Evolutionary conservation across 2,329 filamentous ascomycete species (phyloP), one percentile per base, ranked within the genome.

Genomic region (Epichloe typhina): DNA sequence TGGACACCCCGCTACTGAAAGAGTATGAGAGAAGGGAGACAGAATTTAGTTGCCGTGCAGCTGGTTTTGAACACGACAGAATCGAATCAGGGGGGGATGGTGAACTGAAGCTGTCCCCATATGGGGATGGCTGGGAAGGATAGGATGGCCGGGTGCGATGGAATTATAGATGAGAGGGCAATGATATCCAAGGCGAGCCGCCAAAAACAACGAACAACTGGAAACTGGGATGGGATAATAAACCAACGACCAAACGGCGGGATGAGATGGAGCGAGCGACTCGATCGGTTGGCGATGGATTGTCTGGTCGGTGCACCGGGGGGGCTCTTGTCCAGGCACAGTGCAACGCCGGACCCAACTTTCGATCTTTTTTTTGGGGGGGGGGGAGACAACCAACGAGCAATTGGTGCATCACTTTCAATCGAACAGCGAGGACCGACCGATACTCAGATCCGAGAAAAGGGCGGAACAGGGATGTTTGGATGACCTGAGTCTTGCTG

Each of bases 391-490:
- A 47, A 50, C 47, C 38, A 50, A 47, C 47, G 37, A 44, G 47
- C 51, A 40, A 43, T 43, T 36, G 42, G 51, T 50, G 47, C 21
- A 52, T 23, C 46, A 38, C 26, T 19, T 19, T 21, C 46, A 38
- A 39, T 43, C 17, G 5, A 26, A 42, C 38, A 37, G 49, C 37
- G 42, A 46, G 36, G 21, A 26, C 49, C 49, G 26, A 31, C 49
- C 49, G 26, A 31, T 9, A 31, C 7, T 5, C 45, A 33, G 33
- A 13, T 17, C 4, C 13, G 41, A 50, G 26, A 43, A 5, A 52
- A 52, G 51, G 51, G 51, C 43, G 51, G 43, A 50, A n/a, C 50
- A 52, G 46, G 49, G 44, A 37, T 51, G 33, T 33, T 26, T 45
- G 42, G 40, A 41, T 12, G 33, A 43, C 15, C 11, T 33, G 42